A percentile compares a stretch with the other conserved stretches of the same genome.
Evolutionary conservation across 306 rosid genomes (phyloP).

Genomic region (Corylus avellana): DNA sequence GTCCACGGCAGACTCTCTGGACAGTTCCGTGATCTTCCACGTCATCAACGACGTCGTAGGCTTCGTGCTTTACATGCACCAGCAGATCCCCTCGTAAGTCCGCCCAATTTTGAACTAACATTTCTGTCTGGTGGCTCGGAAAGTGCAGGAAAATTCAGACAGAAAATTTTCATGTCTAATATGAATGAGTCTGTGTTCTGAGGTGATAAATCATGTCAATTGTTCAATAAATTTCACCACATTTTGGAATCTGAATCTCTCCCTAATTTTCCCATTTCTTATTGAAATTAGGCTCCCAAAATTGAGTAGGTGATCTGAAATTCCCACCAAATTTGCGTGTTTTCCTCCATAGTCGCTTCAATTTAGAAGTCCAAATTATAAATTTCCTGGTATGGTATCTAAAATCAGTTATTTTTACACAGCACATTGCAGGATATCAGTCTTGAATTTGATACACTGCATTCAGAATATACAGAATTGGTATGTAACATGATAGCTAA

Average conservation of each 20-base stretch:
- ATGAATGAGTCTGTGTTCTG: neutral
- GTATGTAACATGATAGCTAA: constrained; percentile 37
- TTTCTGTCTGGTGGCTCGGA: constrained; percentile 6
- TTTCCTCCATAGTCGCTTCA: neutral
- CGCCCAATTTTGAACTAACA: neutral
- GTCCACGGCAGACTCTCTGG: constrained; percentile 45
- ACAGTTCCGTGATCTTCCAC: constrained; percentile 60
- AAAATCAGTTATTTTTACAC: constrained; percentile 15
- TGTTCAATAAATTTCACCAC: neutral
- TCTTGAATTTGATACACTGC: constrained; percentile 59
- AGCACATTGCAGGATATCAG: constrained; percentile 77
- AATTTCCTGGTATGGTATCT: neutral
- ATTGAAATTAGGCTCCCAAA: neutral
- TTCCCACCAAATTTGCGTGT: neutral
- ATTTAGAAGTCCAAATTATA: too few relatives aligned
- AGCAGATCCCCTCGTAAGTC: constrained; percentile 84
- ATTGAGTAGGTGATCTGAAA: neutral
- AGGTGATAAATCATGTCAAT: neutral
- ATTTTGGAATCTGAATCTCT: neutral
- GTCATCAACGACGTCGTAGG: constrained; percentile 65
- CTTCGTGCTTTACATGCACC: constrained; percentile 83
- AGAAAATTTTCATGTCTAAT: neutral
- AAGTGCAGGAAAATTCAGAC: constrained; percentile 10
- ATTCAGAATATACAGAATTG: constrained; percentile 50
- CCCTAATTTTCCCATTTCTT: neutral